These are phyloP conservation scores for Colletotrichum sp. DNA, from an alignment of 2,329 filamentous ascomycete genomes.

Conservation along the genomic window DNA sequence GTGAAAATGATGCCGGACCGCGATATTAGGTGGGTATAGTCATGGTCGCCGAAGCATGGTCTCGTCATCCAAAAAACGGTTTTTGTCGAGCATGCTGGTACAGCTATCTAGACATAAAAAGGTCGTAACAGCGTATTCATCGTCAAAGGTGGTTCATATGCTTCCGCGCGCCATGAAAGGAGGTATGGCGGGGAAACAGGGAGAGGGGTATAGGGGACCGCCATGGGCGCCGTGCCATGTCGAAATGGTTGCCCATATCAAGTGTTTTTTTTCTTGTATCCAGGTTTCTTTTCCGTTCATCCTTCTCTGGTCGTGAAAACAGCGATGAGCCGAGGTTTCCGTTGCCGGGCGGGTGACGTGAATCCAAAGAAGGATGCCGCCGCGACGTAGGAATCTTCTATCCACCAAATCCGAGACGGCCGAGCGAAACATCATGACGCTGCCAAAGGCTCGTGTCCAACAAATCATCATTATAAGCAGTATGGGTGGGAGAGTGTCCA, in stretches of 20 bases:
- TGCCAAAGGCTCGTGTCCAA: constrained; percentile 23
- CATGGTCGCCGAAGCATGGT: constrained; percentile 38
- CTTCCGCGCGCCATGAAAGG: constrained; percentile 20
- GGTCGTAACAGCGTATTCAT: constrained; percentile 51
- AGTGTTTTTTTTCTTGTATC: constrained; percentile 42
- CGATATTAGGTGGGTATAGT: constrained; percentile 45
- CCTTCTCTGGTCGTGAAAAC: constrained; percentile 37
- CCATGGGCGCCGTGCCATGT: constrained; percentile 35
- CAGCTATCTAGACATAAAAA: constrained; percentile 50
- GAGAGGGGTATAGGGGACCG: constrained; percentile 30
- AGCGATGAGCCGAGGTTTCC: constrained; percentile 19
- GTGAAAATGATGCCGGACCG: constrained; percentile 9
- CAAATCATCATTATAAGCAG: constrained; percentile 42
- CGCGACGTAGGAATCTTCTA: constrained; percentile 33
- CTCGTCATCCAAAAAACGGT: constrained; percentile 21
- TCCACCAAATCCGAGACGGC: constrained; percentile 34
- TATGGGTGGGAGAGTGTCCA: constrained; percentile 29
- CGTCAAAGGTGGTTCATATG: constrained; percentile 38
- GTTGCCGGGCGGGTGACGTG: constrained; percentile 13
- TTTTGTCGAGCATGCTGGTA: constrained; percentile 32
- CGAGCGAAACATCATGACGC: constrained; percentile 22
- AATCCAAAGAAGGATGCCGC: constrained; percentile 17
- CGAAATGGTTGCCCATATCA: constrained; percentile 46
- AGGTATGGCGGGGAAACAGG: constrained; percentile 23
- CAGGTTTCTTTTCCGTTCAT: constrained; percentile 42